Evolutionary conservation across 2,329 filamentous ascomycete genomes (phyloP).

Genomic region (Rosellinia necatrix): DNA sequence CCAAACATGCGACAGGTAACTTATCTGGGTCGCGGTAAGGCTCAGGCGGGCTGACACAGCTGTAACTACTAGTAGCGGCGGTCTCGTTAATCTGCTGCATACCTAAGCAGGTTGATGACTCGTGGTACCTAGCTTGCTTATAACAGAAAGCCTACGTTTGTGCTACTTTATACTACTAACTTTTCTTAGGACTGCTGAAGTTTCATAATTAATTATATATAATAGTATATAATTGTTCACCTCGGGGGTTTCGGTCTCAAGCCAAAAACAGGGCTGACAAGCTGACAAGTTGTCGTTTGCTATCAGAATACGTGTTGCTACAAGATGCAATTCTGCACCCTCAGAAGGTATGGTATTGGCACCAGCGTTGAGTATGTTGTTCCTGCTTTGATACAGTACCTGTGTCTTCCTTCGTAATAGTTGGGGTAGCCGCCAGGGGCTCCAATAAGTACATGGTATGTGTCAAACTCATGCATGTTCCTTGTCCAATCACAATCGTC

Average conservation of each 20-base stretch:
- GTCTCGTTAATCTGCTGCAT: not conserved
- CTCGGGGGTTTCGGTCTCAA: not conserved
- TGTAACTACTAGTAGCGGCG: no score
- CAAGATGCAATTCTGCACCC: no score
- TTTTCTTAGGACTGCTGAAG: not conserved
- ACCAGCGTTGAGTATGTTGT: not conserved
- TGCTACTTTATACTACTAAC: not conserved
- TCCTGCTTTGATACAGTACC: not conserved
- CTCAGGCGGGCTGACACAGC: no score
- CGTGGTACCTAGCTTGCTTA: no score
- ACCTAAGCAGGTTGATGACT: not conserved
- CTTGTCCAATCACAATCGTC: slow-evolving; percentile 12
- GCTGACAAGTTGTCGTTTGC: no score
- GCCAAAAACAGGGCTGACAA: not conserved
- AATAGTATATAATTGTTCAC: not conserved
- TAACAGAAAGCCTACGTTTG: not conserved
- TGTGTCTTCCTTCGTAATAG: not conserved
- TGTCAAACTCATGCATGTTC: no score
- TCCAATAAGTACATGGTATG: not conserved
- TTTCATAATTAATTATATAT: not conserved
- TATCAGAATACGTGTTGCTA: not conserved
- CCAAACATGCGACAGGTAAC: no score
- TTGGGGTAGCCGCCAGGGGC: slow-evolving; percentile 2
- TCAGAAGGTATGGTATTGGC: no score
- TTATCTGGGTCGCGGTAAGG: no score